Conservation (phyloP, 768 basidiomycete species). For the Boletus bicolor region DNA sequence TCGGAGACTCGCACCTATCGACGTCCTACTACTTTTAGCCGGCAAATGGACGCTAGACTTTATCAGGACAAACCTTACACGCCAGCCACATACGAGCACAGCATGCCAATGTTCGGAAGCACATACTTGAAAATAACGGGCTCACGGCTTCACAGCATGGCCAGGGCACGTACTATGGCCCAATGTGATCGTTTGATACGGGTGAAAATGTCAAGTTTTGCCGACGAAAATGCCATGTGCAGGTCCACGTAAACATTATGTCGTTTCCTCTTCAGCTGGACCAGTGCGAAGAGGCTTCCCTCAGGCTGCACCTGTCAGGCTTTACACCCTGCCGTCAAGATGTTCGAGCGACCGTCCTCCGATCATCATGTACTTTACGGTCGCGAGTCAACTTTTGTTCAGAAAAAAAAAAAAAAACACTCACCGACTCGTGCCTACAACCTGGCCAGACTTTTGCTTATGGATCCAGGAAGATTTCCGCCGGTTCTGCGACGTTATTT, state of each 20-base stretch:
- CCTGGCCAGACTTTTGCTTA: not conserved
- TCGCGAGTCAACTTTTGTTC: not conserved
- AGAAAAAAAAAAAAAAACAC: too few species aligned
- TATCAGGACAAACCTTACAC: conserved; percentile 6
- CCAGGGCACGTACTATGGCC: not conserved
- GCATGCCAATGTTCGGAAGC: conserved; percentile 20
- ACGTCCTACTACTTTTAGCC: conserved; percentile 3
- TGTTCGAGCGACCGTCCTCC: not conserved
- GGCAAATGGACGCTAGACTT: conserved; percentile 2
- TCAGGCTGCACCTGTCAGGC: conserved; percentile 2
- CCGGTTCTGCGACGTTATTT: not conserved
- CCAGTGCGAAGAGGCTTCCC: not conserved
- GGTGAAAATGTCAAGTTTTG: not conserved
- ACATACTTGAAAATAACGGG: conserved; percentile 12
- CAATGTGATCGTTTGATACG: conserved; percentile 5
- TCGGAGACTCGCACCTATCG: conserved; percentile 4
- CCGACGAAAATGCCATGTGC: conserved; percentile 5
- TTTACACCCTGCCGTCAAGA: conserved; percentile 1
- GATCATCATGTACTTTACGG: not conserved
- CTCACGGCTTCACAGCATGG: conserved; percentile 22
- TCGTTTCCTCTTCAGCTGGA: not conserved
- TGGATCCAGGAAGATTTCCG: conserved; percentile 1
- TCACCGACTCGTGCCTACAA: not conserved
- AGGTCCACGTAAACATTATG: not conserved
- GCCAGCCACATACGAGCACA: conserved; percentile 16